Conservation (phyloP, 805 yeast genomes). For the Naumovozyma dairenensis region DNA sequence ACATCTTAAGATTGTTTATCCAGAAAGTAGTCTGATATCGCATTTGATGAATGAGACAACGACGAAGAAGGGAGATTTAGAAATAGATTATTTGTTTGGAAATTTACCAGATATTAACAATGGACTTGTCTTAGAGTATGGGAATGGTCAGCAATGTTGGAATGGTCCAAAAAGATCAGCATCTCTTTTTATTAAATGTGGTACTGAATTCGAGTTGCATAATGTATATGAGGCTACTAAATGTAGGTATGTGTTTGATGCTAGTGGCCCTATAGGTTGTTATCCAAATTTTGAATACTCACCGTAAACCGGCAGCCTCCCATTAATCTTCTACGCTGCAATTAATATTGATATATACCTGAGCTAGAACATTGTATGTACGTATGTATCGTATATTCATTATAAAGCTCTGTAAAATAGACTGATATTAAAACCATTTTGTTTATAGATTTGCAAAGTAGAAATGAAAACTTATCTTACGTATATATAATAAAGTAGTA, state of each 20-base stretch:
- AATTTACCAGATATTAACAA: slow-evolving; percentile 27
- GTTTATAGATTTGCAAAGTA: too few relatives aligned
- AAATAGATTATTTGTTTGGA: slow-evolving; percentile 18
- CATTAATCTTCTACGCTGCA: too few relatives aligned
- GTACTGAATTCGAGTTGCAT: slow-evolving; percentile 34
- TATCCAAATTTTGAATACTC: slow-evolving; percentile 9
- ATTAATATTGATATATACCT: background rate
- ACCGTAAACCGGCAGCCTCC: too few relatives aligned
- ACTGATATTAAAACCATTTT: background rate
- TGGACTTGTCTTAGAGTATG: slow-evolving; percentile 34
- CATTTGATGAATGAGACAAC: slow-evolving; percentile 19
- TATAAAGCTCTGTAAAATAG: too few relatives aligned
- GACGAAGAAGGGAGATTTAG: slow-evolving; percentile 8
- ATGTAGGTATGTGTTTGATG: slow-evolving; percentile 60
- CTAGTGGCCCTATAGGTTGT: slow-evolving; percentile 36
- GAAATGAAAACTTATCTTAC: too few relatives aligned
- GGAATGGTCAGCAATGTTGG: slow-evolving; percentile 79
- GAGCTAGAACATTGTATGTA: background rate
- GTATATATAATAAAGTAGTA: too few relatives aligned
- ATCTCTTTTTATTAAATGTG: slow-evolving; percentile 55
- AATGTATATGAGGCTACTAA: slow-evolving; percentile 80
- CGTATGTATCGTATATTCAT: background rate
- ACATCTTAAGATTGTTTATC: slow-evolving; percentile 15
- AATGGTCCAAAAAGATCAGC: slow-evolving; percentile 83
- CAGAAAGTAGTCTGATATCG: slow-evolving; percentile 17